phyloP scores from a whole-genome alignment of 2,329 filamentous ascomycete genomes.

The Calonectria henricotiae region DNA sequence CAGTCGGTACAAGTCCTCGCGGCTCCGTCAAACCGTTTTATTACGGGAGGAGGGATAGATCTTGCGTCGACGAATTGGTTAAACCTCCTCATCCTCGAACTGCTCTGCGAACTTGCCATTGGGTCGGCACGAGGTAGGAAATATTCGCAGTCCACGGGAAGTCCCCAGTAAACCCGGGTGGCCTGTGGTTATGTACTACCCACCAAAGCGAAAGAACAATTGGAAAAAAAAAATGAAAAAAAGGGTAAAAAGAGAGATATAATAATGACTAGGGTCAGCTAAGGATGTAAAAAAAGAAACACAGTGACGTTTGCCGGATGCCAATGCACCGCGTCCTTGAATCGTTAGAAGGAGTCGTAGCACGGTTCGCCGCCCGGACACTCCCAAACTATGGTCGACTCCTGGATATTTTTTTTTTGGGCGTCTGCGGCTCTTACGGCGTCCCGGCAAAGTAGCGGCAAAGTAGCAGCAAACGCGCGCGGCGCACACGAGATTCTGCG shows the following conservation, averaged over 20 bases:
- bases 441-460: background rate
- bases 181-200: conserved; percentile 27
- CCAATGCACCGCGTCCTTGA: conserved; percentile 7
- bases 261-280: conserved; percentile 30
- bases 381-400: conserved; percentile 15
- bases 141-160: conserved; percentile 1
- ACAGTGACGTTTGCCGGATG: conserved; percentile 19
- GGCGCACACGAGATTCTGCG: conserved; percentile 5
- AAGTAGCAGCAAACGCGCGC: background rate
- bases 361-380: conserved; percentile 19
- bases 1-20: conserved; percentile 63
- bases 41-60: conserved; percentile 41
- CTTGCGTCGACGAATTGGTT: conserved; percentile 54
- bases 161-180: conserved; percentile 7
- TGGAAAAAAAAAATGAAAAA: conserved; percentile 16
- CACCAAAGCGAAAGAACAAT: conserved; percentile 27
- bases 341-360: background rate
- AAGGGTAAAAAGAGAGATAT: conserved; percentile 25
- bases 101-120: conserved; percentile 41
- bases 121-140: background rate
- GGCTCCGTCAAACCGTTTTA: conserved; percentile 70
- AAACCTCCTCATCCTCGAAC: conserved; percentile 43
- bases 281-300: conserved; percentile 41
- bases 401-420: conserved; percentile 19
- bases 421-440: conserved; percentile 1